A percentile compares a stretch with the other conserved stretches of the same genome.
Conservation (phyloP, 306 rosid species). For the Casuarina equisetifolia region DNA sequence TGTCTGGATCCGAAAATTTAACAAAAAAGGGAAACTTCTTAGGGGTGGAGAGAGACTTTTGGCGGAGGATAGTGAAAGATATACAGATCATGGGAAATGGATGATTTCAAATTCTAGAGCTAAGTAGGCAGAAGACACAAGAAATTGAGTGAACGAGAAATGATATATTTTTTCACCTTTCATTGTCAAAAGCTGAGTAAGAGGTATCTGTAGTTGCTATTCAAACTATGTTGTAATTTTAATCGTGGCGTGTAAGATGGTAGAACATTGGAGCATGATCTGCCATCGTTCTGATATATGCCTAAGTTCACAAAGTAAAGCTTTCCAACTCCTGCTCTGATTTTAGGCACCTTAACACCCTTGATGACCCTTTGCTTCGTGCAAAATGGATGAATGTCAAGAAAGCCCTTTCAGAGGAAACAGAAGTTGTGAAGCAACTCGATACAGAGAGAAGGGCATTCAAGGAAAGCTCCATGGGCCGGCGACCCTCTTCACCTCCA, state of each 20-base stretch:
- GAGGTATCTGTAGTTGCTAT: not conserved
- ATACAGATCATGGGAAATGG: no score
- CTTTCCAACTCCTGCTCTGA: conserved; percentile 10
- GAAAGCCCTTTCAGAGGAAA: conserved; percentile 81
- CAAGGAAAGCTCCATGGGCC: conserved; percentile 63
- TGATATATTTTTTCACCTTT: not conserved
- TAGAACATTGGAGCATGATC: not conserved
- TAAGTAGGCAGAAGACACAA: no score
- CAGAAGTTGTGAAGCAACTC: conserved; percentile 79
- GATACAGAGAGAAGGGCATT: conserved; percentile 82
- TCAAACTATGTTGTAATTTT: not conserved
- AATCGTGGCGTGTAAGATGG: not conserved
- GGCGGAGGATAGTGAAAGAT: not conserved
- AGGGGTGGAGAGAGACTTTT: not conserved
- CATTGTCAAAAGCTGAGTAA: not conserved
- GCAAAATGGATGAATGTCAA: conserved; percentile 93
- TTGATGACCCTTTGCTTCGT: conserved; percentile 79
- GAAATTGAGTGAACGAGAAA: not conserved
- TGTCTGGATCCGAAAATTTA: not conserved
- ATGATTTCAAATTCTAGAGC: no score
- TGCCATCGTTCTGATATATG: not conserved
- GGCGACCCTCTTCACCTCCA: conserved; percentile 86
- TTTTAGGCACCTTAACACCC: conserved; percentile 61
- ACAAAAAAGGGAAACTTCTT: not conserved
- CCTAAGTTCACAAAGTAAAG: not conserved